Evolutionary conservation across 352 stramenopile genomes (phyloP).

Genomic region (Lagenidium giganteum): DNA sequence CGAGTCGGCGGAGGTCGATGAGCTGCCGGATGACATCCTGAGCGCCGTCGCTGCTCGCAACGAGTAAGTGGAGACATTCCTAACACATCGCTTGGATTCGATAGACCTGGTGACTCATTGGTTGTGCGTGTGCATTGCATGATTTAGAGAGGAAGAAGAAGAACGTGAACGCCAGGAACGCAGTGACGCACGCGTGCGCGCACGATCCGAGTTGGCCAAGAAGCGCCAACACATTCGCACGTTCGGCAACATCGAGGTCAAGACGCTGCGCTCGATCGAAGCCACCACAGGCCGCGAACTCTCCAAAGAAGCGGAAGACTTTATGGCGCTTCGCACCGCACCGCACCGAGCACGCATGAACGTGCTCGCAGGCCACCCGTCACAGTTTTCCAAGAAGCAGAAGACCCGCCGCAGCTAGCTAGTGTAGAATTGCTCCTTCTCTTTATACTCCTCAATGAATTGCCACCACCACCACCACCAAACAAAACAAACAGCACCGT

Average conservation of each 20-base stretch:
- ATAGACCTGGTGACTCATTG: not conserved
- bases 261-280: constrained; percentile 51
- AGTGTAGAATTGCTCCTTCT: too few species aligned
- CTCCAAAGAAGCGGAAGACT: constrained; percentile 34
- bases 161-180: constrained; percentile 13
- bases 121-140: too few species aligned
- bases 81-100: too few species aligned
- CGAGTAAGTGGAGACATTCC: constrained; percentile 25
- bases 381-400: constrained; percentile 75
- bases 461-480: too few species aligned
- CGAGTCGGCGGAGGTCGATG: constrained; percentile 23
- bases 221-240: constrained; percentile 63
- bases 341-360: constrained; percentile 58
- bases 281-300: constrained; percentile 36
- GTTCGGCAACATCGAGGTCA: constrained; percentile 71
- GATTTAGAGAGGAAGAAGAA: constrained; percentile 49
- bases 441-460: too few species aligned
- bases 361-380: constrained; percentile 58
- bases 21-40: constrained; percentile 62
- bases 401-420: constrained; percentile 18
- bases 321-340: constrained; percentile 43
- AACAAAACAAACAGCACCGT: too few species aligned
- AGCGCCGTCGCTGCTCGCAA: constrained; percentile 59
- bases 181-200: too few species aligned
- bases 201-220: constrained; percentile 11